These are phyloP conservation scores for Haplosporangium sp. DNA, from an alignment of 371 early-diverging fungal species.

Conservation along the genomic window DNA sequence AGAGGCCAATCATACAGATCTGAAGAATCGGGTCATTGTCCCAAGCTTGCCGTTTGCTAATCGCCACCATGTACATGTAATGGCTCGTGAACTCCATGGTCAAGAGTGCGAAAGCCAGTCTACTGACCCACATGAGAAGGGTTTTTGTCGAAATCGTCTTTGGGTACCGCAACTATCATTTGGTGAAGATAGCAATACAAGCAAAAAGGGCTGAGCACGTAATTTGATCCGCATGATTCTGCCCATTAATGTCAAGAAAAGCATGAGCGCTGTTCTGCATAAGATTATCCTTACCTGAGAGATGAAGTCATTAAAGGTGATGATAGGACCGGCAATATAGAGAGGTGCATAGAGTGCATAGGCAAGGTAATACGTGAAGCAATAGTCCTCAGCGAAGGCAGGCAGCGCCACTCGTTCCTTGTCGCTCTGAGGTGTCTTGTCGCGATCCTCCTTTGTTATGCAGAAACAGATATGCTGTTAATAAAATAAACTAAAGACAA, in stretches of 20 bases:
- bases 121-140: constrained; percentile 59
- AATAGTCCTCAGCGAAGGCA: constrained; percentile 73
- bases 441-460: constrained; percentile 56
- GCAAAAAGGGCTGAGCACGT: no score
- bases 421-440: constrained; percentile 57
- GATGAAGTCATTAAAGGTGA: constrained; percentile 92
- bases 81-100: constrained; percentile 90
- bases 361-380: constrained; percentile 76
- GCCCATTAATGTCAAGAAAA: not conserved
- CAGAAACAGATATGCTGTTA: constrained; percentile 13
- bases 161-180: constrained; percentile 62
- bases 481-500: no score
- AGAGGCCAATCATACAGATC: constrained; percentile 83
- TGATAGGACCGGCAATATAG: constrained; percentile 95
- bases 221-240: no score
- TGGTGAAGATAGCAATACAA: no score
- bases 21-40: constrained; percentile 75
- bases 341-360: constrained; percentile 92
- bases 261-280: not conserved
- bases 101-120: constrained; percentile 63
- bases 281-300: constrained; percentile 70
- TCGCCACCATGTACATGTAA: constrained; percentile 85
- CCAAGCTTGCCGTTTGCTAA: constrained; percentile 86
- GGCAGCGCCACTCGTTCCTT: constrained; percentile 71
- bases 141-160: constrained; percentile 57